phyloP scores from a whole-genome alignment of 768 basidiomycete genomes.

The Termitomyces sp. region DNA sequence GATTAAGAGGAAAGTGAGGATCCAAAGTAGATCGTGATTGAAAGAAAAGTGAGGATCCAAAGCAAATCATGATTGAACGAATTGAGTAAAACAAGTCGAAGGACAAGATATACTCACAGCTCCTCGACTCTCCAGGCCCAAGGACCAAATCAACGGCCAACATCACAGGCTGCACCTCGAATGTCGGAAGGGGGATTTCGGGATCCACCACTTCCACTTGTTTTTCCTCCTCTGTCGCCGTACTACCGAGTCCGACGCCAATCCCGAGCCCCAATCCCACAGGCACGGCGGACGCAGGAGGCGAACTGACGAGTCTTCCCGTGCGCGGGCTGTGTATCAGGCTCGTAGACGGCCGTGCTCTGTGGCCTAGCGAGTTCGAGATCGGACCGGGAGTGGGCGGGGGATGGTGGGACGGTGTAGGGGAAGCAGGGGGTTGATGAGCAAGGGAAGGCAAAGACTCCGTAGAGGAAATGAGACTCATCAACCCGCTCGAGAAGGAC shows the following conservation, averaged over 20 bases:
- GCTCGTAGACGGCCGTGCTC: background rate
- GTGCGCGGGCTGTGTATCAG: background rate
- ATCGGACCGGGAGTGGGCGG: too few species aligned
- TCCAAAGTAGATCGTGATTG: too few species aligned
- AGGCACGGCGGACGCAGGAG: background rate
- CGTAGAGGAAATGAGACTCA: conserved; percentile 41
- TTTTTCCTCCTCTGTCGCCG: too few species aligned
- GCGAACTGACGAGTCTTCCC: conserved; percentile 7
- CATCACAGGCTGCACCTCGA: conserved; percentile 82
- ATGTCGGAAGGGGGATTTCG: conserved; percentile 71
- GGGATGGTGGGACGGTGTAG: background rate
- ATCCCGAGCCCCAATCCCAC: conserved; percentile 3
- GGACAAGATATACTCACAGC: conserved; percentile 54
- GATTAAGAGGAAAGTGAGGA: too few species aligned
- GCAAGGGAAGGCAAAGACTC: background rate
- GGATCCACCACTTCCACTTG: conserved; percentile 52
- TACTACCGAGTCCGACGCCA: background rate
- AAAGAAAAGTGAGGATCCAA: too few species aligned
- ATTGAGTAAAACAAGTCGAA: too few species aligned
- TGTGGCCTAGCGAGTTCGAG: background rate
- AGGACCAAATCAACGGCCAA: conserved; percentile 83
- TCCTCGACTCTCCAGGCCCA: conserved; percentile 77
- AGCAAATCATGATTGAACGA: too few species aligned
- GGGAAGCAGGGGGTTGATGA: conserved; percentile 2
- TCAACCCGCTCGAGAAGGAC: conserved; percentile 43